phyloP scores from a whole-genome alignment of 2,329 filamentous ascomycete species.

The Colletotrichum orchidophilum region DNA sequence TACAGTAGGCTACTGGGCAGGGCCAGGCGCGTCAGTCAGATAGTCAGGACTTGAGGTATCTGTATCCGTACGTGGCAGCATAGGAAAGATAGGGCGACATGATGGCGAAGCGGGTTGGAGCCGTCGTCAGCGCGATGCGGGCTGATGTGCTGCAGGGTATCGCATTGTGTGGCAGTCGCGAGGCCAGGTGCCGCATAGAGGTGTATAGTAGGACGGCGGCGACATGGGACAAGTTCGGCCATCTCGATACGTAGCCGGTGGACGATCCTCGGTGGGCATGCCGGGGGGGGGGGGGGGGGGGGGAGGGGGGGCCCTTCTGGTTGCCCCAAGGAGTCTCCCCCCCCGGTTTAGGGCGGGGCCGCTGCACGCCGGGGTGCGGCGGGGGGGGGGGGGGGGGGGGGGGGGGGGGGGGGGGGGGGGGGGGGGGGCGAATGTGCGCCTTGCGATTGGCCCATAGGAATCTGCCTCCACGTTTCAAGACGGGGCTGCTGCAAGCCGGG shows the following conservation, averaged over 20 bases:
- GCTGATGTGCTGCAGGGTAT: slow-evolving; percentile 30
- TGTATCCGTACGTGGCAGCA: not conserved
- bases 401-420: too few species aligned
- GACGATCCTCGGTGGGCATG: slow-evolving; percentile 11
- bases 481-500: slow-evolving; percentile 25
- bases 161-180: not conserved
- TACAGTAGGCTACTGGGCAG: not conserved
- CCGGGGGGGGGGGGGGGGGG: too few species aligned
- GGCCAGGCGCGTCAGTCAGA: not conserved
- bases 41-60: not conserved
- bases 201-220: not conserved
- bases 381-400: too few species aligned
- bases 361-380: too few species aligned
- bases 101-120: not conserved
- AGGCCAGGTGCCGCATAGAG: not conserved
- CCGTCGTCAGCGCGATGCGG: slow-evolving; percentile 10
- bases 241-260: slow-evolving; percentile 18
- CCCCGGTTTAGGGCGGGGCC: too few species aligned
- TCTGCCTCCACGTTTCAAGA: slow-evolving; percentile 32
- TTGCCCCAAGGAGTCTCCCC: too few species aligned
- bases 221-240: slow-evolving; percentile 13
- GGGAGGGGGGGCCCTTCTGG: too few species aligned
- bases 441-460: slow-evolving; percentile 28
- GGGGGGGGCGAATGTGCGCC: not conserved
- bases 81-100: slow-evolving; percentile 5